Percentiles rank a stretch among this genome's conserved stretches.
phyloP scores from a whole-genome alignment of 1,284 basidiomycete genomes.

The Rhizopogon parksii region DNA sequence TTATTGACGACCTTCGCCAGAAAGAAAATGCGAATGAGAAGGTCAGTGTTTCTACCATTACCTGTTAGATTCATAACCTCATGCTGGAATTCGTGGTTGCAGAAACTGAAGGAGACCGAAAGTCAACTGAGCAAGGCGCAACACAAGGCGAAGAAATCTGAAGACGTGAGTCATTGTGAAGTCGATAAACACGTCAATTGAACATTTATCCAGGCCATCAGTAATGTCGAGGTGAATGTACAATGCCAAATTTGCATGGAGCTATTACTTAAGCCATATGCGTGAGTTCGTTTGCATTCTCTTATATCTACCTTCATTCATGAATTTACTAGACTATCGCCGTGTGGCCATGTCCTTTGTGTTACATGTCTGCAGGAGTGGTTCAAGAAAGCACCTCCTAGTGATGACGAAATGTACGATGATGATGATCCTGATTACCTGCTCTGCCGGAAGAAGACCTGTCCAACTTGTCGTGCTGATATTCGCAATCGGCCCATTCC shows the following conservation, averaged over 20 bases:
- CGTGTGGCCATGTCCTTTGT: conserved; percentile 69
- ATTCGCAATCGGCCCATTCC: conserved; percentile 57
- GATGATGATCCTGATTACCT: conserved; percentile 45
- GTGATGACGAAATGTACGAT: conserved; percentile 48
- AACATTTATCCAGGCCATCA: conserved; percentile 38
- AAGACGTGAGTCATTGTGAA: conserved; percentile 39
- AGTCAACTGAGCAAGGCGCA: conserved; percentile 41
- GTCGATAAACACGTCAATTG: background rate
- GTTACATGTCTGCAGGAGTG: conserved; percentile 63
- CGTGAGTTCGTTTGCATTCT: conserved; percentile 39
- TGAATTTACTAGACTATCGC: conserved; percentile 43
- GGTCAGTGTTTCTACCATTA: conserved; percentile 9
- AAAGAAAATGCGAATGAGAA: conserved; percentile 19
- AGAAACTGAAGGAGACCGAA: conserved; percentile 47
- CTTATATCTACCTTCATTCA: conserved; percentile 5
- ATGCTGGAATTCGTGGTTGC: background rate
- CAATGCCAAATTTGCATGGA: conserved; percentile 76
- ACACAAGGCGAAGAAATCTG: conserved; percentile 41
- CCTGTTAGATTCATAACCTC: background rate
- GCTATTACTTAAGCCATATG: conserved; percentile 51
- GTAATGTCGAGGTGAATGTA: conserved; percentile 47
- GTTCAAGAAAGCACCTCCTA: conserved; percentile 60
- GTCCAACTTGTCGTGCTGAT: conserved; percentile 58
- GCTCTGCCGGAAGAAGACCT: conserved; percentile 55
- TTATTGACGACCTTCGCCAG: conserved; percentile 23